Percentiles rank a stretch among this genome's conserved stretches.
Evolutionary conservation across 768 basidiomycete species (phyloP).

Genomic region (Cubamyces sp.): DNA sequence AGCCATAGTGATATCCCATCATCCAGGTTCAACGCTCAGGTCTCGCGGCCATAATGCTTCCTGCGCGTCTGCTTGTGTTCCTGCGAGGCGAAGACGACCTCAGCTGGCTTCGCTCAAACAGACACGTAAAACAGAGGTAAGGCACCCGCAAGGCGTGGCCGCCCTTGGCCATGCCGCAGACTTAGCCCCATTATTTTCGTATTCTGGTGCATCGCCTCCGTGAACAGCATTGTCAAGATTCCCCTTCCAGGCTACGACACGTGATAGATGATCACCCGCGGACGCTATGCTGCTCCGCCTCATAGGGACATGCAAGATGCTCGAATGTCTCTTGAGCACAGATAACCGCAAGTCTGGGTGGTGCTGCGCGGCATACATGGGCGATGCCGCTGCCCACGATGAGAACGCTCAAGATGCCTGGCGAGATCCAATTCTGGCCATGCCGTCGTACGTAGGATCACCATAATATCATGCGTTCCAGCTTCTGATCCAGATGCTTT

Average conservation of each 20-base stretch:
- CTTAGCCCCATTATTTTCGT: neutral
- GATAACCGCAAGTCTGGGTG: neutral
- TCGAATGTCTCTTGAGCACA: constrained; percentile 3
- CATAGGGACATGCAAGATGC: constrained; percentile 5
- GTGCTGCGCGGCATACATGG: neutral
- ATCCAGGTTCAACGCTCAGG: neutral
- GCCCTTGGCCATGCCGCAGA: neutral
- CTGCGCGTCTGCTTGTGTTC: neutral
- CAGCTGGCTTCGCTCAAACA: neutral
- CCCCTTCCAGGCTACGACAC: constrained; percentile 18
- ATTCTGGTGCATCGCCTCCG: constrained; percentile 2
- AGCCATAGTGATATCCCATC: neutral
- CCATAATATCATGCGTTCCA: constrained; percentile 19
- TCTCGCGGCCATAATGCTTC: neutral
- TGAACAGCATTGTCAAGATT: constrained; percentile 23
- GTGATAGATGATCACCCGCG: constrained; percentile 23
- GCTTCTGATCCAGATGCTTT: constrained; percentile 23
- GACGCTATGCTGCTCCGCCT: constrained; percentile 25
- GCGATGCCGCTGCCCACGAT: constrained; percentile 12
- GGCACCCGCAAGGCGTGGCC: neutral
- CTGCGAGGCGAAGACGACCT: neutral
- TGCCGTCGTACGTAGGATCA: constrained; percentile 18
- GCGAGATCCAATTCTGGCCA: constrained; percentile 4
- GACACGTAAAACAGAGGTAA: neutral
- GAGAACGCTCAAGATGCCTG: constrained; percentile 16